phyloP scores from a whole-genome alignment of 352 stramenopile genomes.

The Phytopythium aichiense region DNA sequence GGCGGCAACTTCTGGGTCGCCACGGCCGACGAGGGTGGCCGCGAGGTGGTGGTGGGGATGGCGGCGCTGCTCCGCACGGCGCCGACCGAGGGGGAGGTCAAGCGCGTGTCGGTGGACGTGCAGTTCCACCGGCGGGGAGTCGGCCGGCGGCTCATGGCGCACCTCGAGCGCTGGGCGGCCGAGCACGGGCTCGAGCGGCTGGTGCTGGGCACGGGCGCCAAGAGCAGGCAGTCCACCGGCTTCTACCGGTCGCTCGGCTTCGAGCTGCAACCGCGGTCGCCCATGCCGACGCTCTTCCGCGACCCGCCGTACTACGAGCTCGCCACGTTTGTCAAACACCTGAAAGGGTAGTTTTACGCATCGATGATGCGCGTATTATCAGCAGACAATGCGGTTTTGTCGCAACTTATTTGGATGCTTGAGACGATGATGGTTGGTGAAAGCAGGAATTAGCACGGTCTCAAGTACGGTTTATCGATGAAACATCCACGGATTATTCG shows the following conservation, averaged over 20 bases:
- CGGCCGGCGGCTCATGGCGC: constrained; percentile 6
- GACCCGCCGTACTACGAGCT: constrained; percentile 17
- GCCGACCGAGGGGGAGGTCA: constrained; percentile 9
- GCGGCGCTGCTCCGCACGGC: constrained; percentile 2
- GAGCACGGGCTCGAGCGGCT: constrained; percentile 3
- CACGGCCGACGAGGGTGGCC: background rate
- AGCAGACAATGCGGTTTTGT: background rate
- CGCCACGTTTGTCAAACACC: constrained; percentile 18
- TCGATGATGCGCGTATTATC: background rate
- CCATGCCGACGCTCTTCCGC: constrained; percentile 7
- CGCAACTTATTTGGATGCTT: too few relatives aligned
- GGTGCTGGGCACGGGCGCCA: constrained; percentile 8
- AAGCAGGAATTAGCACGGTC: background rate
- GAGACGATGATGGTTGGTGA: too few relatives aligned
- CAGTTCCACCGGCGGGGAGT: constrained; percentile 8
- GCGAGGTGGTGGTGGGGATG: constrained; percentile 12
- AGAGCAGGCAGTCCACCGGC: constrained; percentile 8
- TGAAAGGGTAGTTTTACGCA: constrained; percentile 2
- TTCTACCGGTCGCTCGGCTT: constrained; percentile 14
- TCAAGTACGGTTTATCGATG: background rate
- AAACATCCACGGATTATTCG: background rate
- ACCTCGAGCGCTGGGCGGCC: constrained; percentile 8
- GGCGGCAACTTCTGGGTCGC: constrained; percentile 21
- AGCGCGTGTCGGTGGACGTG: constrained; percentile 12
- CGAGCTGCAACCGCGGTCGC: background rate